phyloP scores from a whole-genome alignment of 1,284 basidiomycete genomes.

The Pseudomicrostroma phylloplanum region DNA sequence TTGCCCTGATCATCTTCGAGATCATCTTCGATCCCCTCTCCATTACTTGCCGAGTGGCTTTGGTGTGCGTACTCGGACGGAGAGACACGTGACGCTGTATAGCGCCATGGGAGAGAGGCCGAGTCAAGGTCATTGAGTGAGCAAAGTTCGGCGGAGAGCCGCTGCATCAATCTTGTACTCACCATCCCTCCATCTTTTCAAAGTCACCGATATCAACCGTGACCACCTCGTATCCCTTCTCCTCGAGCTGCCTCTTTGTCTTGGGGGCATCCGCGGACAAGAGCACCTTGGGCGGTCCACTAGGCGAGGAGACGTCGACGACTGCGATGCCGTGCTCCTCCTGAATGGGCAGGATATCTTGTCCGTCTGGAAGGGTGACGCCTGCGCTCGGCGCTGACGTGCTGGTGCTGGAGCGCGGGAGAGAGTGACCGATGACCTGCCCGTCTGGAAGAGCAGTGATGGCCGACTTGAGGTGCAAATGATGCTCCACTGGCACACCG shows the following conservation, averaged over 20 bases:
- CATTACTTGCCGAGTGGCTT: neutral
- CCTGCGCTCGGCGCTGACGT: neutral
- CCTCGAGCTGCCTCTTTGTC: slow-evolving; percentile 9
- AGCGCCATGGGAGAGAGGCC: neutral
- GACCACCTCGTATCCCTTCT: slow-evolving; percentile 11
- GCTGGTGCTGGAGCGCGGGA: neutral
- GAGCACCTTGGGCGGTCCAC: slow-evolving; percentile 3
- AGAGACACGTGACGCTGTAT: neutral
- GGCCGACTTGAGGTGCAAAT: slow-evolving; percentile 18
- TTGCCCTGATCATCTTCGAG: no score
- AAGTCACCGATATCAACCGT: slow-evolving; percentile 16
- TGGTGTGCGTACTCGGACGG: neutral
- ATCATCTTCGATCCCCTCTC: neutral
- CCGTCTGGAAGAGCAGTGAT: neutral
- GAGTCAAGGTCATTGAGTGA: neutral
- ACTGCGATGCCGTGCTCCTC: slow-evolving; percentile 17
- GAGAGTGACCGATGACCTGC: neutral
- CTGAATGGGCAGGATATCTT: neutral
- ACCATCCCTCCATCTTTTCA: slow-evolving; percentile 19
- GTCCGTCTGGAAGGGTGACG: neutral
- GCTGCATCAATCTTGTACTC: neutral
- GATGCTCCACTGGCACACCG: slow-evolving; percentile 15
- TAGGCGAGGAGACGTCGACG: slow-evolving; percentile 12
- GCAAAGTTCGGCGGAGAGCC: neutral
- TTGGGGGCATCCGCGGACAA: slow-evolving; percentile 13